Base-by-base conservation (phyloP, 441 rosid genomes). In the Codiaeum variegatum region DNA sequence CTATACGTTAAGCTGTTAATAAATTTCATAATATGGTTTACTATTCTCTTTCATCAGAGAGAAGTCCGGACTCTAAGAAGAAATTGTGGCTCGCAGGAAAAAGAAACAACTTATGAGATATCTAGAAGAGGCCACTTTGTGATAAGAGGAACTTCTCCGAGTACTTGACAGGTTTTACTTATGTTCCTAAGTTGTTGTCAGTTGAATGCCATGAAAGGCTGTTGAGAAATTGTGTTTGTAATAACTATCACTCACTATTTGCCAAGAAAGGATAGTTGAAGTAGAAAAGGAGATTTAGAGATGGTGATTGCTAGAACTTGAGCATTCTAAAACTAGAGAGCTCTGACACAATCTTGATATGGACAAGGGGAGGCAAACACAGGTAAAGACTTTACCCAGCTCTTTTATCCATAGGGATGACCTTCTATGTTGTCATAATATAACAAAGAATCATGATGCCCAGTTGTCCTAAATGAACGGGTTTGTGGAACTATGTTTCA, bases 311-410 rank as follows among this genome's bases (percentile, higher is more conserved):
- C 85, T 92, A 64, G 97, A 92, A 70, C 80, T 87, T 66, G 97
- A 92, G 77, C 88, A 90, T 69, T 88, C 89, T 63, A 88, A 84
- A 80, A 90, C 95, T 46, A 92, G 88, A 79, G 97, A 90, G 75
- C 83, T 92, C 75, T 88, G 88, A 24, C 85, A 86, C 80, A 88
- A 78, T 74, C 91, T 92, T 81, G 97, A 92, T 65, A 84, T 90
- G 85, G 97, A 92, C 78, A 92, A 88, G 84, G 97, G 90, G 84
- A 83, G 84, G 80, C 97, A 87, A 79, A 79, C 86, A 62, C 97
- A 92, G 90, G 97, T 82, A 81, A 78, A 81, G 52, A 61, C 49
- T 67, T 66, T 72, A 28, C 63, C 44, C 66, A 40, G 13, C 32
- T 55, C 55, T 15, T 34, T 13, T 21, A 18, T 1, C 15, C 52